A percentile compares a stretch with the other conserved stretches of the same genome.
Conservation (phyloP, 306 rosid genomes). For the Trifolium pratense region DNA sequence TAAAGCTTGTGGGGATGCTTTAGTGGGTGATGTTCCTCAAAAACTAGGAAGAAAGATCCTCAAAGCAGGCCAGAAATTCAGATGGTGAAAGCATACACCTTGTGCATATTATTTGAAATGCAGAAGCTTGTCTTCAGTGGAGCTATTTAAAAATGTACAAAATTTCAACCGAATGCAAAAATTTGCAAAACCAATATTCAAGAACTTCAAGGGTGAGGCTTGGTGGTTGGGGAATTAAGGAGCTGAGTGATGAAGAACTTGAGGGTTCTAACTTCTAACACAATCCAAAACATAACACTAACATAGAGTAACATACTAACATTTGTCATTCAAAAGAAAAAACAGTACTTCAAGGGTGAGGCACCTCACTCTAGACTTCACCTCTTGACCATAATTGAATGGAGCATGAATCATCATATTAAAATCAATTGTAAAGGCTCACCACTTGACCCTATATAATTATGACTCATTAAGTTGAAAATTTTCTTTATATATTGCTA, state of each 20-base stretch:
- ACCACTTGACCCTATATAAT: not conserved
- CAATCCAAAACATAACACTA: no score
- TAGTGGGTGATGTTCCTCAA: not conserved
- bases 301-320: no score
- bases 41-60: not conserved
- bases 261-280: no score
- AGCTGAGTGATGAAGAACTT: no score
- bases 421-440: slow-evolving; percentile 17
- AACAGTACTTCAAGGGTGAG: not conserved
- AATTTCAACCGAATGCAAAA: not conserved
- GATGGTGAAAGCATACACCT: not conserved
- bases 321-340: no score
- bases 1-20: not conserved
- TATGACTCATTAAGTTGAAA: not conserved
- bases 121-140: not conserved
- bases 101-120: not conserved
- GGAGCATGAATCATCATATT: not conserved
- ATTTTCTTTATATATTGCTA: not conserved
- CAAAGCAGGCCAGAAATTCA: not conserved
- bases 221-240: no score
- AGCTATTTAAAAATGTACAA: not conserved
- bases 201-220: not conserved
- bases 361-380: not conserved
- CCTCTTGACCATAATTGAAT: slow-evolving; percentile 6
- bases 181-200: not conserved